Evolutionary conservation across 1,284 basidiomycete species (phyloP).

Genomic region (Cryptococcus jaspeensis): DNA sequence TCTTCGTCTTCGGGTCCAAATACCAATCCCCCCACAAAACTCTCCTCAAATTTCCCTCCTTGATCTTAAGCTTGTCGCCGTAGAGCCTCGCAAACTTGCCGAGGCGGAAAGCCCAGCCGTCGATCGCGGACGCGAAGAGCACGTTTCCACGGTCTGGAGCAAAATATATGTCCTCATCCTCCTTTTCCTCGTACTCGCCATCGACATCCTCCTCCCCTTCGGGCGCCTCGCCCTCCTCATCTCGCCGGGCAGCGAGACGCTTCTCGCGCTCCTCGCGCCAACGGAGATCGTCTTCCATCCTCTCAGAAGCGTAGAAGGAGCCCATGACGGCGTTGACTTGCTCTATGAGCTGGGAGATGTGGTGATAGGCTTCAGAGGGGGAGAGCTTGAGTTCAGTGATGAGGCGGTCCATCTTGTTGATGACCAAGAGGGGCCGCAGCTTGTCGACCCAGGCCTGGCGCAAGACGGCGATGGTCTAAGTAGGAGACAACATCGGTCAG

Average conservation of each 20-base stretch:
- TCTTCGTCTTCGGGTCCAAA: constrained; percentile 93
- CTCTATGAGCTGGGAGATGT: constrained; percentile 88
- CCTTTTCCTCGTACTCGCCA: constrained; percentile 79
- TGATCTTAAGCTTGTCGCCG: constrained; percentile 85
- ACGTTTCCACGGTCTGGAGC: constrained; percentile 95
- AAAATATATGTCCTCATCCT: constrained; percentile 98
- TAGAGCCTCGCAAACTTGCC: constrained; percentile 93
- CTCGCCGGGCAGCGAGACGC: constrained; percentile 68
- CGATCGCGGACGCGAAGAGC: constrained; percentile 92
- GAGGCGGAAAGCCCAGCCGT: constrained; percentile 97
- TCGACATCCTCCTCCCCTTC: constrained; percentile 42
- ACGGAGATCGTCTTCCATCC: constrained; percentile 95
- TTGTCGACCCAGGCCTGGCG: constrained; percentile 92
- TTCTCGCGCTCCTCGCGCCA: constrained; percentile 91
- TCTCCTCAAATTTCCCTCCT: constrained; percentile 78
- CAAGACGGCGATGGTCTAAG: constrained; percentile 88
- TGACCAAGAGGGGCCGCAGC: constrained; percentile 85
- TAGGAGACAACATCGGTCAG: background rate
- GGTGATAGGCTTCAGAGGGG: constrained; percentile 91
- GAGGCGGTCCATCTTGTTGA: constrained; percentile 96
- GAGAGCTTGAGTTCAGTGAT: constrained; percentile 91
- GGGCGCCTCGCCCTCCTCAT: constrained; percentile 53
- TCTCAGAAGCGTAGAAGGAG: constrained; percentile 86
- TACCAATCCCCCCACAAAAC: constrained; percentile 98
- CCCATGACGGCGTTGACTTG: constrained; percentile 99